Evolutionary conservation across 164 flowering plant genomes (phyloP), one percentile per base, ranked within the genome.

Genomic region (Aristolochia contorta): DNA sequence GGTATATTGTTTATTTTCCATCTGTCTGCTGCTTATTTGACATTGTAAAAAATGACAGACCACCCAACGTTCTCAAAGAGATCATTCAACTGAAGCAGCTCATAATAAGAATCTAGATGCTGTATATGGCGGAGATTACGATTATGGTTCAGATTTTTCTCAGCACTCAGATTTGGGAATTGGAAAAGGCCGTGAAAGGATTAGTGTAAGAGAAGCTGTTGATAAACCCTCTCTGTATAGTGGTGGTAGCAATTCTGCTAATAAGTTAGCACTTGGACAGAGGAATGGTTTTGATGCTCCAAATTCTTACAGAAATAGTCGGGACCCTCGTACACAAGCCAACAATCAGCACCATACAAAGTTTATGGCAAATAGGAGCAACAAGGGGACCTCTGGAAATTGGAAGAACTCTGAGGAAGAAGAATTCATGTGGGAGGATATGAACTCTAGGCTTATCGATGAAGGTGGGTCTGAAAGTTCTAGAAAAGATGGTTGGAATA

Each of bases 341-440:
- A 77, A 69, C 71, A 45, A 67, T 53, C 56, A 65, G 54, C 79
- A 55, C 60, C 57, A 69, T 22, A 45, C 69, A 50, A 70, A 63
- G 27, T 64, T 48, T 43, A 41, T 57, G 66, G 65, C 65, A 23
- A 60, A 33, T 13, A 60, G 61, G 54, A 74, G 67, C 61, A 74
- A 70, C 68, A 64, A 69, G 60, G 83, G 67, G 49, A 59, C 72
- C 56, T 65, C 78, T 60, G 63, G 65, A 65, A 89, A 74, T 80
- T 89, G 96, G 98, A 84, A 87, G 65, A 85, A 85, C 66, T 85
- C 95, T 27, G 98, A 89, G 68, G 97, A 91, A 71, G 97, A 91
- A 64, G 96, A 92, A 78, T 92, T 72, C 73, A 71, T 72, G 71
- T 89, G 98, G 98, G 89, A 84, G 66, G 85, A 84, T 58, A 74